Conservation (phyloP, 257 asterid genomes). For the Solanum pimpinellifolium region DNA sequence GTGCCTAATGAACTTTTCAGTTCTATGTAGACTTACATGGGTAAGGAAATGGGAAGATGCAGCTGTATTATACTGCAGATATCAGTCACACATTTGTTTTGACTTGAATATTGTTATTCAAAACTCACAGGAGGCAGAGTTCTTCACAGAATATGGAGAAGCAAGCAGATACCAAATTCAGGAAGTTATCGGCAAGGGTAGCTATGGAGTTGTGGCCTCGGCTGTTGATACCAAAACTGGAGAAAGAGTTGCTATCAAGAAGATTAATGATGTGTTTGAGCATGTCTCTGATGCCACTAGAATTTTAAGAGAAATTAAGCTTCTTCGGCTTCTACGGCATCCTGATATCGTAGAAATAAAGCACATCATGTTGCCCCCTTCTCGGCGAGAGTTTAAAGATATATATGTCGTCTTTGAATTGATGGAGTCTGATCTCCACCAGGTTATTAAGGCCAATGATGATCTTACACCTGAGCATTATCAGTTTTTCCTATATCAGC, state of each 20-base stretch:
- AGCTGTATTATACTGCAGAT: not conserved
- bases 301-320: conserved; percentile 91
- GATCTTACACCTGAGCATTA: conserved; percentile 88
- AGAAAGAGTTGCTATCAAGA: conserved; percentile 88
- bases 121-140: conserved; percentile 60
- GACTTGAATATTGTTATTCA: conserved; percentile 14
- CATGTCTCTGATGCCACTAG: conserved; percentile 96
- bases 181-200: conserved; percentile 96
- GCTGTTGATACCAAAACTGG: conserved; percentile 83
- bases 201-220: conserved; percentile 93
- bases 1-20: not conserved
- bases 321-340: conserved; percentile 80
- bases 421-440: conserved; percentile 98
- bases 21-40: not conserved
- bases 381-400: conserved; percentile 85
- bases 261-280: conserved; percentile 91
- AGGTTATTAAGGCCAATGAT: conserved; percentile 90
- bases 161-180: conserved; percentile 88
- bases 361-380: conserved; percentile 96
- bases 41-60: not conserved
- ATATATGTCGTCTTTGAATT: conserved; percentile 84
- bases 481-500: conserved; percentile 92
- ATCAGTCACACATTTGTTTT: not conserved
- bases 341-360: conserved; percentile 92
- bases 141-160: conserved; percentile 94